Base-by-base conservation (phyloP, 2,329 filamentous ascomycete species). In the Diaporthe citri region DNA sequence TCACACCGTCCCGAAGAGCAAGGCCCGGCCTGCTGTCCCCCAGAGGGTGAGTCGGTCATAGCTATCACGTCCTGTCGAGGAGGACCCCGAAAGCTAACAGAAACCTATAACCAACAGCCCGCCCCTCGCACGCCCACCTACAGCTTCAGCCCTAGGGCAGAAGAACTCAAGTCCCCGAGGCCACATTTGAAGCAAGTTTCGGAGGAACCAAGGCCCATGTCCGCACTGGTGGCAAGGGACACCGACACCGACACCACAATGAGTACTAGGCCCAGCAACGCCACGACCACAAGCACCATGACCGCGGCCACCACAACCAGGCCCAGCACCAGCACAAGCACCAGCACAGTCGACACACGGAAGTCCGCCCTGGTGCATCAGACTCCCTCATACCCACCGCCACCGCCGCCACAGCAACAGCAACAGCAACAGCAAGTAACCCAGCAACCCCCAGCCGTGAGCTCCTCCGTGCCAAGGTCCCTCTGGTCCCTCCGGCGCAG, bases 1-100 rank as follows among this genome's bases (percentile, higher is more conserved):
- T 41, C 64, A 55, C 34, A 69, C 64, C 22, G 34, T 69, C n/a
- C 64, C 64, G 36, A 69, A 69, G 64, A 69, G 64, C 48, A 69
- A 52, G 64, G 31, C 64, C 34, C 34, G 64, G n/a, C 9, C 48
- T 52, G 48, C 64, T 55, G 48, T 41, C 8, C 46, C 64, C n/a
- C 64, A 52, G 13, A 69, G 64, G 64, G 64, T 69, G 34, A 69
- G 64, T 55, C 51, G 48, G 64, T 9, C 64, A 34, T 69, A 55
- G 64, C n/a, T 15, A 55, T 15, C 34, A 69, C 48, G 48, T 55
- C 46, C 64, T 25, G 48, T 41, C 17, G 48, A 28, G n/a, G 4
- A 2, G 22, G 22, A 10, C 13, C 22, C 28, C 62, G 20, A 7
- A 36, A 55, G 64, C 64, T 69, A 41, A 69, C 64, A 69, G 9